Evolutionary conservation across 2,329 filamentous ascomycete species (phyloP), one percentile per base, ranked within the genome.

Genomic region (Emericellopsis atlantica): DNA sequence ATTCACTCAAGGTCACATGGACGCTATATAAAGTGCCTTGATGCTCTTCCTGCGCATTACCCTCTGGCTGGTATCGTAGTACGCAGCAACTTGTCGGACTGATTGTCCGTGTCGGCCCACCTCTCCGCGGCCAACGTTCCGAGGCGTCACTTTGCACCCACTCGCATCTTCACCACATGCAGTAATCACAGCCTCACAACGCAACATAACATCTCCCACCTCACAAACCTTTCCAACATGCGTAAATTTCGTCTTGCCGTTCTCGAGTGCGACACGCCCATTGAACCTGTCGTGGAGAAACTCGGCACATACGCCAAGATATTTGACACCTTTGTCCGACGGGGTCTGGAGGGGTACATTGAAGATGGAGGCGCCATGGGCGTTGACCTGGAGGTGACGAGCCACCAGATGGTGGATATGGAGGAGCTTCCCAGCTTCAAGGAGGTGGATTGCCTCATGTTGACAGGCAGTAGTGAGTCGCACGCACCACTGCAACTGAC

Each of bases 401-500:
- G 51, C 42, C 58, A 51, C 49, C 52, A 60, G 34, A 54, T 59
- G 2, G 53, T 59, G 12, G 44, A 45, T 2, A 45, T 50, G 4
- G 51, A 52, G 5, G 36, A 45, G 6, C 58, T 55, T 36, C 58
- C 58, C 1, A 45, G 46, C 2, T 24, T 48, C 1, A 49, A 52
- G 4, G 49, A 53, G 7, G 47, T 54, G 15, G 56, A 59, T 26
- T 54, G 54, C 2, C 46, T 60, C 12, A 46, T 58, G 26, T 44
- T 61, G 40, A 54, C 55, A 0, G 58, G 58, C 31, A 59, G 58
- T 47, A 61, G 58, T 59, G 37, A 41, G 41, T 43, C 9, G 26
- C 12, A 12, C 4, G 26, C 26, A 12, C 6, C 12, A 9, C 12
- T 29, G 26, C 12, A 12, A 9, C 8, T 7, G 6, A 12, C 12